A percentile compares a stretch with the other conserved stretches of the same genome.
Conservation (phyloP, 2,329 filamentous ascomycete genomes). For the Pochonia chlamydosporia region DNA sequence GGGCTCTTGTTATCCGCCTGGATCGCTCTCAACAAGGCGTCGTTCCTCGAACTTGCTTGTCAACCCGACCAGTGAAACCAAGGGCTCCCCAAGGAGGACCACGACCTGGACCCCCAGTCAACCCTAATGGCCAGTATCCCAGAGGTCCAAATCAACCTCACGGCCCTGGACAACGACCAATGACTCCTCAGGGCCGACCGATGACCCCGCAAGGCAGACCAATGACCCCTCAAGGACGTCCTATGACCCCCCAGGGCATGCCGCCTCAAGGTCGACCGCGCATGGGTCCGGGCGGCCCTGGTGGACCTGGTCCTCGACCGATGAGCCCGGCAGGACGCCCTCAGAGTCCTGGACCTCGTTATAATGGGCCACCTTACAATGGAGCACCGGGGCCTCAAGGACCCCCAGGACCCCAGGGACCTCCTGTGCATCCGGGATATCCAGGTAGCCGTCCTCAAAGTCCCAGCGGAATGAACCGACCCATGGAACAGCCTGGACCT, state of each 20-base stretch:
- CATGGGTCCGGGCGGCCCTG: slow-evolving; percentile 15
- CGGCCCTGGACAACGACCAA: slow-evolving; percentile 30
- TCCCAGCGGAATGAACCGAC: slow-evolving; percentile 34
- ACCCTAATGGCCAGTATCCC: slow-evolving; percentile 20
- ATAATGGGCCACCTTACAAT: slow-evolving; percentile 19
- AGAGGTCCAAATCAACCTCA: slow-evolving; percentile 9
- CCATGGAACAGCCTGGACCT: slow-evolving; percentile 38
- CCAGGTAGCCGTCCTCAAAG: slow-evolving; percentile 32
- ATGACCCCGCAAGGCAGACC: slow-evolving; percentile 14
- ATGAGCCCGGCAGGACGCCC: slow-evolving; percentile 36
- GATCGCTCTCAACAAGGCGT: slow-evolving; percentile 92
- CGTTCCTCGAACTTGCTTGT: slow-evolving; percentile 87
- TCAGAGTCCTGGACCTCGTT: slow-evolving; percentile 1
- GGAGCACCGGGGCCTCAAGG: slow-evolving; percentile 23
- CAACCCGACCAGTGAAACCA: slow-evolving; percentile 84
- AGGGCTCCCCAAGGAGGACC: slow-evolving; percentile 51
- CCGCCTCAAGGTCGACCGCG: slow-evolving; percentile 4
- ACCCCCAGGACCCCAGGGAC: slow-evolving; percentile 38
- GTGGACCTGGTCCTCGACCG: slow-evolving; percentile 21
- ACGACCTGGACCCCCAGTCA: slow-evolving; percentile 47
- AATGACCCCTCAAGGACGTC: not conserved
- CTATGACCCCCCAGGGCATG: slow-evolving; percentile 2
- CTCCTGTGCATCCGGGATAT: slow-evolving; percentile 22
- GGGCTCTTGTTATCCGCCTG: slow-evolving; percentile 88
- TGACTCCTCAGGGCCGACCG: slow-evolving; percentile 29